Evolutionary conservation across 129 eudicot species (phyloP), one percentile per base, ranked within the genome.

Genomic region (Daucus carota): DNA sequence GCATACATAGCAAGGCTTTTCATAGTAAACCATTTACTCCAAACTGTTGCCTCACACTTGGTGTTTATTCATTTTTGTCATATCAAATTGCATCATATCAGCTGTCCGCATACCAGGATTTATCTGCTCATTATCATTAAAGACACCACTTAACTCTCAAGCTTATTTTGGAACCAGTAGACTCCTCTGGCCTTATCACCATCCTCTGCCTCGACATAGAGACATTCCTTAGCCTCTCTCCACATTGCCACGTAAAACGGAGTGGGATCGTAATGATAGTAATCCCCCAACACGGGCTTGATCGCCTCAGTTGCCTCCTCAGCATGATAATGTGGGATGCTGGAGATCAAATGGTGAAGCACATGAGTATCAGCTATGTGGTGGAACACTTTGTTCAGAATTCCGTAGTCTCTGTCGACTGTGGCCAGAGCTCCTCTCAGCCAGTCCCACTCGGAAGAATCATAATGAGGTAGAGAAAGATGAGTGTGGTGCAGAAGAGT

Each of bases 401-500:
- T 69, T 34, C 81, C 83, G 16, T 78, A 83, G 73, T 83, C 80
- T 48, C 86, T 75, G 54, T 83, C 86, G 44, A 83, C 79, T 0
- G 86, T 79, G 1, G 71, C 42, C 11, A 83, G 75, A 59, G 86
- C 86, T 47, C 86, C 86, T 40, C 86, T 83, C 14, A 83, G 33
- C 86, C 86, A 83, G 62, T 83, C 81, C 86, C 86, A 83, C 8
- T 79, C 86, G 8, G 75, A 43, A 14, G 86, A 50, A 18, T 83
- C 86, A 11, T 79, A 83, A 16, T 75, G 82, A 34, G 86, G 78
- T 17, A 83, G 65, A 0, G 83, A 60, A 48, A 82, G 83, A 76
- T 83, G 81, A 18, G 76, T 76, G 36, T 83, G 86, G 28, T 83
- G 79, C 9, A 79, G 36, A 8, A 70, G 76, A 12, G 86, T 79